Conservation (phyloP, 1,284 basidiomycete genomes). For the Rugosomyces carneus region DNA sequence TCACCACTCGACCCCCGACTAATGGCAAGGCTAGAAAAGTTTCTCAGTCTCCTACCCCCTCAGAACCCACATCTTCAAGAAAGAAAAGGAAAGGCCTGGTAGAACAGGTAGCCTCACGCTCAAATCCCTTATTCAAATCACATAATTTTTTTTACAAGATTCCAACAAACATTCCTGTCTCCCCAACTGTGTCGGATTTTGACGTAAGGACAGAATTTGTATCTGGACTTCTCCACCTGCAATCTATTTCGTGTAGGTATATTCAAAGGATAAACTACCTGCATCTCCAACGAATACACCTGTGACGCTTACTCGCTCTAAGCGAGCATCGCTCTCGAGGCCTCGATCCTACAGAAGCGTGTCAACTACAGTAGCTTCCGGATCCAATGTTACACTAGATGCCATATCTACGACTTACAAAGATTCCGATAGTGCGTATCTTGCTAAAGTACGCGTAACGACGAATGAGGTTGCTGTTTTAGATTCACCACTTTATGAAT, state of each 20-base stretch:
- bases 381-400: slow-evolving; percentile 15
- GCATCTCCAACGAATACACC: slow-evolving; percentile 9
- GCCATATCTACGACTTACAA: not conserved
- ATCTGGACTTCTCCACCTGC: not conserved
- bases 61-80: slow-evolving; percentile 8
- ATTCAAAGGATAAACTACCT: not conserved
- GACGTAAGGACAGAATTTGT: slow-evolving; percentile 9
- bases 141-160: not conserved
- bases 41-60: slow-evolving; percentile 2
- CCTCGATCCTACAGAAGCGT: not conserved
- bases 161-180: slow-evolving; percentile 11
- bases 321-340: not conserved
- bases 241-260: not conserved
- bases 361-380: slow-evolving; percentile 7
- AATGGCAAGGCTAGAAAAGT: slow-evolving; percentile 13
- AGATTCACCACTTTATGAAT: slow-evolving; percentile 17
- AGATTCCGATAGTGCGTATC: not conserved
- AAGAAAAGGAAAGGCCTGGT: slow-evolving; percentile 3
- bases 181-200: slow-evolving; percentile 28
- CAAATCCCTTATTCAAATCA: not conserved
- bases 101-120: not conserved
- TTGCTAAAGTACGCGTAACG: not conserved
- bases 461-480: not conserved
- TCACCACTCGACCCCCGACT: slow-evolving; percentile 15
- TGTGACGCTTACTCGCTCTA: not conserved